Percentiles rank a stretch among this genome's conserved stretches.
phyloP scores from a whole-genome alignment of 1,284 basidiomycete genomes.

The Psilocybe mexicana region DNA sequence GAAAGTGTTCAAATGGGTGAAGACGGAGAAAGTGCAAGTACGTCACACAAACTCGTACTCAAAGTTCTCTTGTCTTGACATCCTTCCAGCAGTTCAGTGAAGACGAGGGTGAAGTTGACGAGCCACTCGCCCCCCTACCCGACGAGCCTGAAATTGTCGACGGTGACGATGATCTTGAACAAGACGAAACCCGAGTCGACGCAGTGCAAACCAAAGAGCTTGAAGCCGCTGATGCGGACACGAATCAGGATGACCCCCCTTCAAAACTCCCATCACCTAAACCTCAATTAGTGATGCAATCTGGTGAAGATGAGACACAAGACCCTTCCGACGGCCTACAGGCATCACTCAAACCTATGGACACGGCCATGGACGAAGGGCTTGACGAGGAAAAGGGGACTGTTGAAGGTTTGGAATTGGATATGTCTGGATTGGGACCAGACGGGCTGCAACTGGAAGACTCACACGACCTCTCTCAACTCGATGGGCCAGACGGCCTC shows the following conservation, averaged over 20 bases:
- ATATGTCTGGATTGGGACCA: slow-evolving; percentile 63
- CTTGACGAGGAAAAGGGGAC: slow-evolving; percentile 31
- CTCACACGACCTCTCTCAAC: slow-evolving; percentile 54
- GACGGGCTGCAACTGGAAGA: slow-evolving; percentile 61
- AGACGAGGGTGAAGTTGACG: slow-evolving; percentile 73
- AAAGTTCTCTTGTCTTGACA: neutral
- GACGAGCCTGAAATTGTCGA: slow-evolving; percentile 69
- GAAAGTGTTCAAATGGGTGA: slow-evolving; percentile 72
- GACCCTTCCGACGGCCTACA: slow-evolving; percentile 41
- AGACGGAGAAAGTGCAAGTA: slow-evolving; percentile 73
- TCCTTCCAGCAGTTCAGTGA: slow-evolving; percentile 72
- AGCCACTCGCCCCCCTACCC: slow-evolving; percentile 73
- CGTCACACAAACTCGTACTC: slow-evolving; percentile 17
- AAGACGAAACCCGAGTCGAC: slow-evolving; percentile 44
- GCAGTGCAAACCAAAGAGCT: slow-evolving; percentile 29
- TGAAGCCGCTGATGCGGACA: slow-evolving; percentile 27
- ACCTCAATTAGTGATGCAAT: slow-evolving; percentile 47
- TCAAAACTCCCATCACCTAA: slow-evolving; percentile 68
- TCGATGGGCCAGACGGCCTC: slow-evolving; percentile 50
- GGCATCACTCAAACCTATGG: slow-evolving; percentile 49
- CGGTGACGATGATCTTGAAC: slow-evolving; percentile 65
- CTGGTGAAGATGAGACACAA: slow-evolving; percentile 33
- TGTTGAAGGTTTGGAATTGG: slow-evolving; percentile 45
- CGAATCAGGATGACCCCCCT: slow-evolving; percentile 41
- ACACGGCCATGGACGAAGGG: slow-evolving; percentile 39